phyloP scores from a whole-genome alignment of 1,139 yeast species.

The Debaryomycetaceae sp. region DNA sequence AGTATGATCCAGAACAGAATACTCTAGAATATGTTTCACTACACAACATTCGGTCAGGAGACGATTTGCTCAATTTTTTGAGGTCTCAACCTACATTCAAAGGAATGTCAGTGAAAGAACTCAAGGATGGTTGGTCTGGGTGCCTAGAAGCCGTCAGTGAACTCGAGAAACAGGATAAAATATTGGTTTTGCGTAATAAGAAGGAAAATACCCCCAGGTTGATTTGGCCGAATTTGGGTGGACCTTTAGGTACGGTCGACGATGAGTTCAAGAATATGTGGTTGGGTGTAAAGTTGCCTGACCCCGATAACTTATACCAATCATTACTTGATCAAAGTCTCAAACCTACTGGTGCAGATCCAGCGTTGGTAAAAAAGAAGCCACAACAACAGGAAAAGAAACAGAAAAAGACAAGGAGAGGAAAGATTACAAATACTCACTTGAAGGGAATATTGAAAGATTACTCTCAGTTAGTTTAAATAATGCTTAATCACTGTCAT shows the following conservation, averaged over 20 bases:
- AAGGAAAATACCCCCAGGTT: slow-evolving; percentile 89
- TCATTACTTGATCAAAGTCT: slow-evolving; percentile 77
- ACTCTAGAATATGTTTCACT: slow-evolving; percentile 85
- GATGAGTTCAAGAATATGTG: slow-evolving; percentile 83
- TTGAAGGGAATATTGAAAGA: slow-evolving; percentile 94
- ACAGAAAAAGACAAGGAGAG: slow-evolving; percentile 88
- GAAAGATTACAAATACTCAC: slow-evolving; percentile 93
- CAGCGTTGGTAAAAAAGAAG: slow-evolving; percentile 74
- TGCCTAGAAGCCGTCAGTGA: slow-evolving; percentile 74
- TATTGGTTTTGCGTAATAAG: slow-evolving; percentile 81
- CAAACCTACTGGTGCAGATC: slow-evolving; percentile 96
- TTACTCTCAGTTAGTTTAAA: slow-evolving; percentile 48
- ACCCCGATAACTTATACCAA: slow-evolving; percentile 69
- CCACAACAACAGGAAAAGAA: slow-evolving; percentile 63
- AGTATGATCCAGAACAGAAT: slow-evolving; percentile 53
- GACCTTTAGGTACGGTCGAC: slow-evolving; percentile 70
- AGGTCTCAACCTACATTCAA: slow-evolving; percentile 82
- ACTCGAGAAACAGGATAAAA: slow-evolving; percentile 70
- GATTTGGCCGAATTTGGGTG: slow-evolving; percentile 87
- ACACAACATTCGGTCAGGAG: slow-evolving; percentile 80
- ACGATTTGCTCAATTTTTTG: slow-evolving; percentile 70
- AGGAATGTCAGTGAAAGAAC: slow-evolving; percentile 83
- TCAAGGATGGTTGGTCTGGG: slow-evolving; percentile 97
- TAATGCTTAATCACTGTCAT: not conserved
- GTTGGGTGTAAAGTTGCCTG: slow-evolving; percentile 76